Conservation (phyloP, 441 rosid species). For the Gossypium laxum region DNA sequence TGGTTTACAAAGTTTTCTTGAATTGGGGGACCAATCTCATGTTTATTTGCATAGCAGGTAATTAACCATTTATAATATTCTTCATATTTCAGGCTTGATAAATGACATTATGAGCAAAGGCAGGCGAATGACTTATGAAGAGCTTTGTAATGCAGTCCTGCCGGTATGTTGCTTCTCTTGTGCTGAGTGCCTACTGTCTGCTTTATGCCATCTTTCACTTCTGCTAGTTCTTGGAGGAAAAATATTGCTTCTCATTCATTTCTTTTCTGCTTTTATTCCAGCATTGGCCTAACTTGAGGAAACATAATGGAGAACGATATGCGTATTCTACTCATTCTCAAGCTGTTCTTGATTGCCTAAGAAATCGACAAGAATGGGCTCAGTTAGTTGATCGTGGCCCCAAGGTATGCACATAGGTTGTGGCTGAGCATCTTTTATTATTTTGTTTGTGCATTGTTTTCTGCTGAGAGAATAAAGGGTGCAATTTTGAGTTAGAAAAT, state of each 20-base stretch:
- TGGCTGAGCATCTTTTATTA: not conserved
- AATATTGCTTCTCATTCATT: not conserved
- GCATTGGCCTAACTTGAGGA: constrained; percentile 95
- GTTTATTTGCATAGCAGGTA: not conserved
- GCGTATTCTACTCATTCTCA: constrained; percentile 96
- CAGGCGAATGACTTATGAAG: constrained; percentile 80
- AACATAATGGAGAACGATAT: constrained; percentile 94
- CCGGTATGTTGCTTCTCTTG: constrained; percentile 44
- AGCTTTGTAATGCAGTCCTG: constrained; percentile 84
- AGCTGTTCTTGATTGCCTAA: constrained; percentile 94
- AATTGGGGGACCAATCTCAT: not conserved
- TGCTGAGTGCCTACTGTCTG: constrained; percentile 2
- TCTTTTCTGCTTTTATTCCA: constrained; percentile 28
- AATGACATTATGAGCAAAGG: constrained; percentile 93
- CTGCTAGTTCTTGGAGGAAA: not conserved
- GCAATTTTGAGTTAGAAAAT: not conserved
- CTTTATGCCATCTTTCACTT: not conserved
- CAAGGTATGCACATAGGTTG: constrained; percentile 34
- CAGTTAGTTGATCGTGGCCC: constrained; percentile 91
- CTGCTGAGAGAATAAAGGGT: not conserved
- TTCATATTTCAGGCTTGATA: constrained; percentile 45
- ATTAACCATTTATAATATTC: constrained; percentile 1
- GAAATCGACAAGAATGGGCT: constrained; percentile 97
- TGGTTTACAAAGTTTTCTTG: not conserved
- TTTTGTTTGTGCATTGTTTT: not conserved